phyloP scores from a whole-genome alignment of 768 basidiomycete genomes.

The Stropharia rugosoannulata region DNA sequence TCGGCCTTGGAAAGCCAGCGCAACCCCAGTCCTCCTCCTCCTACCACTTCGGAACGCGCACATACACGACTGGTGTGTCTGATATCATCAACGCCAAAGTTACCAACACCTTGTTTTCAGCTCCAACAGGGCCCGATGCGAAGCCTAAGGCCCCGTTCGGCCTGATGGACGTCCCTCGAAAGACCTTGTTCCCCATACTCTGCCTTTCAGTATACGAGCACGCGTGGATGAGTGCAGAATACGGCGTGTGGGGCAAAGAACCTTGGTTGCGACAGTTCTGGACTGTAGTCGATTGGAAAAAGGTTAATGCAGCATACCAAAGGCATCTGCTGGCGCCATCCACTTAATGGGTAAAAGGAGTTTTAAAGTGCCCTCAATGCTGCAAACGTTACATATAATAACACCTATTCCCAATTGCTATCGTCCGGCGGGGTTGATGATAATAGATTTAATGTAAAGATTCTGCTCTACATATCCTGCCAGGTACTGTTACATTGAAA shows the following conservation, averaged over 20 bases:
- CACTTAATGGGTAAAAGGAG: neutral
- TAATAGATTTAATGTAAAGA: neutral
- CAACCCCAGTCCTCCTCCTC: too few relatives aligned
- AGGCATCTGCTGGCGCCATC: neutral
- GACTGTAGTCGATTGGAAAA: slow-evolving; percentile 77
- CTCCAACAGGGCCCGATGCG: neutral
- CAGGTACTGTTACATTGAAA: slow-evolving; percentile 7
- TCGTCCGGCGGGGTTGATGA: neutral
- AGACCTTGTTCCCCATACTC: slow-evolving; percentile 69
- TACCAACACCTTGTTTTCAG: neutral
- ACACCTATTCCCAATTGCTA: too few relatives aligned
- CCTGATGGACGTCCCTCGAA: slow-evolving; percentile 39
- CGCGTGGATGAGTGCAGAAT: slow-evolving; percentile 82
- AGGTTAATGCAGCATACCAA: slow-evolving; percentile 44
- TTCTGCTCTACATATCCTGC: neutral
- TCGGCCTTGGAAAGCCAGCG: neutral
- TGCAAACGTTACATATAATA: too few relatives aligned
- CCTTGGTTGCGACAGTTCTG: slow-evolving; percentile 83
- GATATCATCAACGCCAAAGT: neutral
- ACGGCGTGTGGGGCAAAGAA: slow-evolving; percentile 91
- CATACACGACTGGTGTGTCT: too few relatives aligned
- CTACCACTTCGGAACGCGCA: too few relatives aligned
- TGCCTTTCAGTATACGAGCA: slow-evolving; percentile 83
- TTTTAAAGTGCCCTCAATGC: neutral
- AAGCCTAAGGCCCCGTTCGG: neutral